phyloP scores from a whole-genome alignment of 2,329 filamentous ascomycete genomes.

The Aspergillus arachidicola region DNA sequence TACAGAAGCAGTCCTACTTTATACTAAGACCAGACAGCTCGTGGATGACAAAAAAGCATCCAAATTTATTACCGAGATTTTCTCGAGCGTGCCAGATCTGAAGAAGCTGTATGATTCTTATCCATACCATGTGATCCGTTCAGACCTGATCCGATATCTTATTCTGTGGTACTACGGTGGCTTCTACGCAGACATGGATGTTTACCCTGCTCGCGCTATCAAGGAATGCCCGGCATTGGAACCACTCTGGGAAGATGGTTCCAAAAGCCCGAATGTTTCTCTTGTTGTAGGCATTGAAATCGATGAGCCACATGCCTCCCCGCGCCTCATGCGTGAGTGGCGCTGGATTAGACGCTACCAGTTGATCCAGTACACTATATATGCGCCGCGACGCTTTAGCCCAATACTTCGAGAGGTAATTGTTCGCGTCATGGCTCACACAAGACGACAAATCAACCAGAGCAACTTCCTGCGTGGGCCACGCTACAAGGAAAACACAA shows the following conservation, averaged over 20 bases:
- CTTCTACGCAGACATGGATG: slow-evolving; percentile 39
- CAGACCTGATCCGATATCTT: slow-evolving; percentile 50
- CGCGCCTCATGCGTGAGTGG: slow-evolving; percentile 34
- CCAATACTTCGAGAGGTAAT: slow-evolving; percentile 35
- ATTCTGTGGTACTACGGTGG: slow-evolving; percentile 41
- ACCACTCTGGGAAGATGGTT: slow-evolving; percentile 15
- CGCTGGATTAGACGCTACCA: slow-evolving; percentile 38
- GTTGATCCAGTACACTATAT: slow-evolving; percentile 39
- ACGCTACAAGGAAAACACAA: slow-evolving; percentile 29
- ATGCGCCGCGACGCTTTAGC: slow-evolving; percentile 39
- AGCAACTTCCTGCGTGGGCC: slow-evolving; percentile 17
- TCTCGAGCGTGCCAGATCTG: slow-evolving; percentile 32
- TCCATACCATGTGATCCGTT: slow-evolving; percentile 52
- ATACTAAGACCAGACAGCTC: slow-evolving; percentile 21
- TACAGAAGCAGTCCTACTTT: background rate
- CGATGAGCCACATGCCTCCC: slow-evolving; percentile 39
- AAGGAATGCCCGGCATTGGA: slow-evolving; percentile 30
- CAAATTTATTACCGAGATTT: slow-evolving; percentile 28
- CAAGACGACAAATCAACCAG: slow-evolving; percentile 26
- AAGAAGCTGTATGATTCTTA: slow-evolving; percentile 32
- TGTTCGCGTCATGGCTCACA: slow-evolving; percentile 35
- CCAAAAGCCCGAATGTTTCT: slow-evolving; percentile 25
- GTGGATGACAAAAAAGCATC: slow-evolving; percentile 30
- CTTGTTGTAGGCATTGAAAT: slow-evolving; percentile 39
- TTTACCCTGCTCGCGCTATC: slow-evolving; percentile 32